Percentiles rank a stretch among this genome's conserved stretches.
These are phyloP conservation scores for Aspergillus sojae DNA, from an alignment of 2,329 filamentous ascomycete genomes.

Conservation along the genomic window DNA sequence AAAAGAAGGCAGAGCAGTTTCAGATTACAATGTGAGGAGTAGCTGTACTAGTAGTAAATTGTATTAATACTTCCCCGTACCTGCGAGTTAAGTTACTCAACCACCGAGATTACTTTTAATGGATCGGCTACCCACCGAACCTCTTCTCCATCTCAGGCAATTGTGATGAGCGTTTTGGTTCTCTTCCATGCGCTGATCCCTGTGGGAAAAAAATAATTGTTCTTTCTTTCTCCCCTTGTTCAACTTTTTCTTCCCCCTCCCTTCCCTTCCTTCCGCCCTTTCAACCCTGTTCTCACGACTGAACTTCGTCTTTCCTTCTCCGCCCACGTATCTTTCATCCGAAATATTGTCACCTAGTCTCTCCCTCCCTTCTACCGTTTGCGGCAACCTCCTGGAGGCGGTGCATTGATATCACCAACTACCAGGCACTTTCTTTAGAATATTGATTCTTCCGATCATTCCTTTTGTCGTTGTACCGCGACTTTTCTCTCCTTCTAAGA, in stretches of 20 bases:
- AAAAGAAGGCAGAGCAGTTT: neutral
- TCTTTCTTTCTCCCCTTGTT: neutral
- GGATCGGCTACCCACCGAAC: slow-evolving; percentile 2
- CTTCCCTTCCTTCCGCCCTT: neutral
- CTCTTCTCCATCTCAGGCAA: slow-evolving; percentile 2
- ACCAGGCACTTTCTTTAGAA: neutral
- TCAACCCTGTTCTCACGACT: neutral
- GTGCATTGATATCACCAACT: neutral
- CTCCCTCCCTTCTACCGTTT: neutral
- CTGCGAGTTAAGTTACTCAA: neutral
- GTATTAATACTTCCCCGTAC: neutral
- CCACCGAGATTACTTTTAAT: neutral
- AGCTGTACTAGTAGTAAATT: neutral
- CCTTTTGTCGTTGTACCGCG: neutral
- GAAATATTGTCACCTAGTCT: slow-evolving; percentile 1
- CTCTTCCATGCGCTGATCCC: slow-evolving; percentile 12
- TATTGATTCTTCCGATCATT: neutral
- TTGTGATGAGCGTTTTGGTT: slow-evolving; percentile 10
- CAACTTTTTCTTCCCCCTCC: neutral
- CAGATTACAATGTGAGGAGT: neutral
- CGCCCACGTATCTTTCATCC: neutral
- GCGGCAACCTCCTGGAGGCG: neutral
- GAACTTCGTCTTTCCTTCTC: slow-evolving; percentile 1
- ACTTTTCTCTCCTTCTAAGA: neutral
- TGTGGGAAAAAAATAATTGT: neutral